Base-by-base conservation (phyloP, 2,329 filamentous ascomycete genomes). In the Phaeosphaeriaceae sp. region DNA sequence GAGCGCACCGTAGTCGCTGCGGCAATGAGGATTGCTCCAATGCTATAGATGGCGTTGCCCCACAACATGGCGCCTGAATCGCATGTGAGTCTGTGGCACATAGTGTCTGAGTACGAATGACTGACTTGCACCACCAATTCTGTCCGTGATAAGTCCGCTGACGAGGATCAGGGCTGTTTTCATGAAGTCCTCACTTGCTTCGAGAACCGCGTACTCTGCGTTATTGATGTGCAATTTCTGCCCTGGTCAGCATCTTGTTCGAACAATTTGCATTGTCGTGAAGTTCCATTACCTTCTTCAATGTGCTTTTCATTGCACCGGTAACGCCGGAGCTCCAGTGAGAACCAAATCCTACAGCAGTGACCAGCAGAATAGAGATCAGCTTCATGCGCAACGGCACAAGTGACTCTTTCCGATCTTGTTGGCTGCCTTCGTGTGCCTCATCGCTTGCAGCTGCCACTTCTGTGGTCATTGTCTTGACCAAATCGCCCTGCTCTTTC, bases 101-200 rank as follows among this genome's bases (percentile, higher is more conserved):
- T 10, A 4, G 47, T 22, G 11, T 7, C 23, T 22, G 4, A 24
- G 15, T 15, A n/a, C 28, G 13, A 30, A 35, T 40, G 35, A 40
- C 35, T n/a, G 13, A 61, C 80, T 49, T 42, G 86, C 86, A 24
- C 87, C 86, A 1, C 87, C 87, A 17, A 87, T 80, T 10, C 84
- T 80, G 62, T 88, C 86, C 0, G 86, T 88, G 1, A 88, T 68
- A 1, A 87, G 62, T 1, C 87, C 87, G 22, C 81, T 86, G 24
- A 80, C 58, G 0, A 88, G 72, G 21, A 89, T 86, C 2, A 89
- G 71, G 0, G 82, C 78, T 0, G 85, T 87, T 15, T 83, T 82
- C 83, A 89, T 88, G 57, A 89, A 89, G 66, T 88, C 82, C 61
- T 88, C 84, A 46, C 86, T 88, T 0, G 86, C 83, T 64, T 87